phyloP scores from a whole-genome alignment of 2,329 filamentous ascomycete species.

The Colletotrichum karsti region DNA sequence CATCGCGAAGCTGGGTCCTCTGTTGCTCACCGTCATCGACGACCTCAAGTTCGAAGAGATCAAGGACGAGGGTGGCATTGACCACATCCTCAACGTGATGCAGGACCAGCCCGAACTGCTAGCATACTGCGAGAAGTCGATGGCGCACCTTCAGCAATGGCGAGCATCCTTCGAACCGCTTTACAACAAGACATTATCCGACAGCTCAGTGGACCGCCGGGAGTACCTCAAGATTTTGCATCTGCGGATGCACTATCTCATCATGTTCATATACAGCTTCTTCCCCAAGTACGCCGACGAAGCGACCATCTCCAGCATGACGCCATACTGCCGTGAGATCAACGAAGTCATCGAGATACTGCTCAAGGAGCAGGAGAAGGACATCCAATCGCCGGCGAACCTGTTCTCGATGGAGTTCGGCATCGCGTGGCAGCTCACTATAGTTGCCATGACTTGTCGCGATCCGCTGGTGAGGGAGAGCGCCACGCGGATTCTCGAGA shows the following conservation, averaged over 20 bases:
- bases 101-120: slow-evolving; percentile 16
- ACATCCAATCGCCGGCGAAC: slow-evolving; percentile 32
- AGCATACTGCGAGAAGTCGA: slow-evolving; percentile 12
- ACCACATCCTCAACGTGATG: not conserved
- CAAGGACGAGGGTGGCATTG: slow-evolving; percentile 14
- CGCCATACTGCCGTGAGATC: slow-evolving; percentile 52
- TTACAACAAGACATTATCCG: slow-evolving; percentile 39
- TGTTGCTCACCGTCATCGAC: slow-evolving; percentile 18
- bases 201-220: slow-evolving; percentile 33
- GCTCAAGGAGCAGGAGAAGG: slow-evolving; percentile 36
- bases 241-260: slow-evolving; percentile 51
- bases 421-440: slow-evolving; percentile 53
- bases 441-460: slow-evolving; percentile 50
- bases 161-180: slow-evolving; percentile 47
- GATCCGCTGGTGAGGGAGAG: slow-evolving; percentile 47
- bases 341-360: slow-evolving; percentile 46
- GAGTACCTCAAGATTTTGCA: slow-evolving; percentile 40
- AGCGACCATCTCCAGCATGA: slow-evolving; percentile 45
- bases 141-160: slow-evolving; percentile 45
- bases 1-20: slow-evolving; percentile 39
- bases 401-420: slow-evolving; percentile 56
- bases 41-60: slow-evolving; percentile 22
- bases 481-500: slow-evolving; percentile 47
- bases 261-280: slow-evolving; percentile 47
- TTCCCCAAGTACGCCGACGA: slow-evolving; percentile 47